Evolutionary conservation across 192 early-diverging fungal genomes (phyloP), one percentile per base, ranked within the genome.

Genomic region (Spizellomyces sp.): DNA sequence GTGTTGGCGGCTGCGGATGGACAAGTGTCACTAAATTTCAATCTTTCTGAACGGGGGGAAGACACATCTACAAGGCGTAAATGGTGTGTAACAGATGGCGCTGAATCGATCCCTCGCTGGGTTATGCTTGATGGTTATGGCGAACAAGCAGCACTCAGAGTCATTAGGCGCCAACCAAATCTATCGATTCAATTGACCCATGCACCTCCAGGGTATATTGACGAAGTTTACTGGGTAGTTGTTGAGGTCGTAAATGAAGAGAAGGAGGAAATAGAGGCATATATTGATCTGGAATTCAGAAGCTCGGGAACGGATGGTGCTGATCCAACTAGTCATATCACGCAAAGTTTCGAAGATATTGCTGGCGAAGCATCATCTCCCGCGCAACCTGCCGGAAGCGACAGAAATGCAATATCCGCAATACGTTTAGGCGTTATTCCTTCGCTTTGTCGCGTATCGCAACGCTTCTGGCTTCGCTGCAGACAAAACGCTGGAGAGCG

Each of bases 231-330:
- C 66, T 81, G 81, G 14, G 69, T 93, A 10, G 71, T 74, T 42
- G 71, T 93, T n/a, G 83, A 75, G n/a, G 66, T 92, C 4, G 75
- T 75, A 14, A 93, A 91, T 71, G 79, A 85, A 9, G 92, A 93
- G 67, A 21, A 55, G 2, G 83, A 87, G 22, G 69, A 84, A 8
- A 77, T 93, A 9, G 74, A 88, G 48, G 89, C 81, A 12, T 77
- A 78, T 43, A 65, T 91, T 48, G 80, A 85, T 56, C 82, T 89
- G 12, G 90, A 89, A 45, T 82, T 92, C 50, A 76, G 84, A 42
- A 77, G 77, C 61, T 75, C 75, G 5, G 62, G 63, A 41, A 15
- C 69, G 14, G 64, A 70, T 52, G 56, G 57, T 5, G 9, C 21
- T 8, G 69, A 80, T 48, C 63, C 64, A 15, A 75, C 72, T 2